Evolutionary conservation across 2,329 filamentous ascomycete species (phyloP), one percentile per base, ranked within the genome.

Genomic region (Waltergamsia citrina): DNA sequence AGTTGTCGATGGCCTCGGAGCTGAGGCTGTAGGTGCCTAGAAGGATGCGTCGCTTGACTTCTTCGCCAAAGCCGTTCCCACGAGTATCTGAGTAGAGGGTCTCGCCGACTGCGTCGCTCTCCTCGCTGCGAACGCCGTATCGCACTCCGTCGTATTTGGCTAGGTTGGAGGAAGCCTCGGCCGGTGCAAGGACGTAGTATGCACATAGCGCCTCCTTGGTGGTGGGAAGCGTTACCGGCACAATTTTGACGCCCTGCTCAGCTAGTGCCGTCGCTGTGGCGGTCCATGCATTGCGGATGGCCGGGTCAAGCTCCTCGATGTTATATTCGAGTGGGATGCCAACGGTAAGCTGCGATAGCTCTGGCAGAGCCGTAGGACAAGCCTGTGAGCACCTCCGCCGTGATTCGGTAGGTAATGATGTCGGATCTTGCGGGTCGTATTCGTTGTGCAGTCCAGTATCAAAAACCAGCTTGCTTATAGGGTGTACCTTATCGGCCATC

Each of bases 71-170:
- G 0, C 80, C 79, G 22, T 65, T 57, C 11, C 79, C 81, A 37
- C 92, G 75, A 1, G 84, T 86, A 26, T 70, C 66, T 0, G 87
- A 77, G 54, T 92, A 96, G 2, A 94, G 65, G 1, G 78, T 71
- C n/a, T 72, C 68, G 7, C 69, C 68, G 9, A 63, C 65, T 6
- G 69, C 75, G 38, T 78, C 67, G 30, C 65, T 69, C 8, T 60
- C 54, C 2, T 55, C 50, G 5, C 60, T 61, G 20, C 77, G 70
- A 15, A 65, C 67, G 2, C 92, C 92, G 57, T 94, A 98, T 9
- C 92, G 81, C n/a, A 96, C 77, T 15, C 92, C 92, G 48, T 98
- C 93, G 55, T 95, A 98, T 54, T 94, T 95, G 37, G 92, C 85
- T 3, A 98, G 74, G 49, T 98, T 98, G 12, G 90, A 96, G 2